phyloP scores from a whole-genome alignment of 768 basidiomycete species.

The Auricularia sp. region DNA sequence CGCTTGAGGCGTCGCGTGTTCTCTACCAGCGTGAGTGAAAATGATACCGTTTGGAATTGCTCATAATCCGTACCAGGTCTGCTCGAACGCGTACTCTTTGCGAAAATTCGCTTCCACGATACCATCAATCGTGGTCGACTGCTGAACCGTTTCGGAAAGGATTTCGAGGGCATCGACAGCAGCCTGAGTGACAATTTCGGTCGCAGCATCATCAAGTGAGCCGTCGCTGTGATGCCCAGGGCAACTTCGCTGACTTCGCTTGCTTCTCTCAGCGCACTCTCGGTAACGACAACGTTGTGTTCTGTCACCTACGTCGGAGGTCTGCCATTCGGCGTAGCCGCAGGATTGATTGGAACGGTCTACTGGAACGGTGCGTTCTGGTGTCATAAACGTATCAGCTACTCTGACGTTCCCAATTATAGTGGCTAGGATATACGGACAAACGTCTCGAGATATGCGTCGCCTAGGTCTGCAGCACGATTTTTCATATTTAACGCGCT shows the following conservation, averaged over 20 bases:
- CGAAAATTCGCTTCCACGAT: conserved; percentile 87
- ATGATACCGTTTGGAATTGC: not conserved
- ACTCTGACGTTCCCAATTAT: not conserved
- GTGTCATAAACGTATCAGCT: not conserved
- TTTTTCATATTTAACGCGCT: no score
- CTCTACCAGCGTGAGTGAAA: conserved; percentile 54
- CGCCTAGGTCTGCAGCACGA: conserved; percentile 11
- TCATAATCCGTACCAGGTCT: conserved; percentile 29
- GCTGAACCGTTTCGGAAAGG: conserved; percentile 80
- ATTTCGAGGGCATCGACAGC: conserved; percentile 68
- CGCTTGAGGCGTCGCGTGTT: conserved; percentile 69
- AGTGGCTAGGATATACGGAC: conserved; percentile 51
- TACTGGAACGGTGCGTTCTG: conserved; percentile 60
- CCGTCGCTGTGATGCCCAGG: not conserved
- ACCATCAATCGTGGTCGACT: conserved; percentile 79
- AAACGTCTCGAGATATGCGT: conserved; percentile 55
- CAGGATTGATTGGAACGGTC: conserved; percentile 41
- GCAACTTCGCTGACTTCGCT: not conserved
- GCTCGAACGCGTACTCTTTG: conserved; percentile 73
- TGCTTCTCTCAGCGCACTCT: conserved; percentile 31
- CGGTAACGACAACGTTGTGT: conserved; percentile 56
- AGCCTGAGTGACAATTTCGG: conserved; percentile 78
- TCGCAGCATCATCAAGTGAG: conserved; percentile 51
- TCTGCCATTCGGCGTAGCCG: conserved; percentile 55
- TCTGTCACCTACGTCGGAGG: conserved; percentile 77